phyloP scores from a whole-genome alignment of 345 rosid genomes.

The Rhizophora mangle region DNA sequence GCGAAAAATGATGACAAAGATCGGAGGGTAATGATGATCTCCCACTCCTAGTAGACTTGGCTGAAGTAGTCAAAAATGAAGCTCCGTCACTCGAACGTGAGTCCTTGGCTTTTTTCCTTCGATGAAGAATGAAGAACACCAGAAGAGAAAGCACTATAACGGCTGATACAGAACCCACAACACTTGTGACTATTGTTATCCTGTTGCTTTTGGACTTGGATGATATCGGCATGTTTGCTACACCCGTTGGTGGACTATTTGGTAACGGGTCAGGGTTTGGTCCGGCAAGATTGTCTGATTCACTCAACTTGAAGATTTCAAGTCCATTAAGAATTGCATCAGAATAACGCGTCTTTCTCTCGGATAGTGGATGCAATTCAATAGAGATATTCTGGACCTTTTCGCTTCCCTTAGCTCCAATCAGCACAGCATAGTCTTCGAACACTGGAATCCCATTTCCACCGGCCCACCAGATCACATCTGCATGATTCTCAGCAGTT shows the following conservation, averaged over 20 bases:
- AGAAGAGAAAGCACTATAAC: neutral
- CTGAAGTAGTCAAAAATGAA: constrained; percentile 10
- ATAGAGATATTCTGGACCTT: constrained; percentile 1
- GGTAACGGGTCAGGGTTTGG: neutral
- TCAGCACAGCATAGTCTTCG: neutral
- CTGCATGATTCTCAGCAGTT: neutral
- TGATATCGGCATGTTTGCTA: neutral
- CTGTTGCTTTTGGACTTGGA: neutral
- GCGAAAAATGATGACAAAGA: constrained; percentile 29
- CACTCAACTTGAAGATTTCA: constrained; percentile 20
- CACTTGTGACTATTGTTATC: neutral
- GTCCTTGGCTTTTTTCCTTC: neutral
- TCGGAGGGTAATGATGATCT: constrained; percentile 22
- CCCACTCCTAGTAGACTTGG: neutral
- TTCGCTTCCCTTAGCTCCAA: neutral
- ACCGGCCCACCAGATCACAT: constrained; percentile 3
- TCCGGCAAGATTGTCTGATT: neutral
- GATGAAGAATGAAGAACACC: neutral
- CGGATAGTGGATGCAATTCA: neutral
- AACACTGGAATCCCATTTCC: constrained; percentile 7
- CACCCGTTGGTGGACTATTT: neutral
- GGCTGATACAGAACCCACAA: neutral
- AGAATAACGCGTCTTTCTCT: neutral
- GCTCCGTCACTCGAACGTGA: neutral
- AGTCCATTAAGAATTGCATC: constrained; percentile 15